Percentiles rank a stretch among this genome's conserved stretches.
phyloP scores from a whole-genome alignment of 2,329 filamentous ascomycete species.

The Epichloe sibirici region DNA sequence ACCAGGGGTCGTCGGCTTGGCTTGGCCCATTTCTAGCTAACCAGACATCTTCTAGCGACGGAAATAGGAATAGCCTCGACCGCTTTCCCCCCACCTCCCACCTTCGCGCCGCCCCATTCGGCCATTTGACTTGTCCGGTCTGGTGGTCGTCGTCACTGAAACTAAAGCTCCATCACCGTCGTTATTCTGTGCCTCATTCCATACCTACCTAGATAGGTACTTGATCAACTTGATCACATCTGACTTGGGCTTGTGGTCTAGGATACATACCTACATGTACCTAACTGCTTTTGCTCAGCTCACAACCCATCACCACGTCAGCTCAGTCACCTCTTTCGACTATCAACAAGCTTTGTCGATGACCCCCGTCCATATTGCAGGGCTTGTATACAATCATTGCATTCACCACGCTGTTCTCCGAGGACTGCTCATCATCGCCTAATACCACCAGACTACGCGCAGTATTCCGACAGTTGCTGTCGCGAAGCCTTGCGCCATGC shows the following conservation, averaged over 20 bases:
- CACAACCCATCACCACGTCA: neutral
- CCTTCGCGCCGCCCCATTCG: neutral
- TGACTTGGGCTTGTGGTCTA: no score
- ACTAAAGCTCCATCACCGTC: no score
- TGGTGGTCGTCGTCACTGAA: neutral
- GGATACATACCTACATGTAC: no score
- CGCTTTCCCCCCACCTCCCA: no score
- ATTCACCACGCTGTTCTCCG: neutral
- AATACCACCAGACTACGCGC: neutral
- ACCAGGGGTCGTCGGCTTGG: no score
- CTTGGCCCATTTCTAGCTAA: no score
- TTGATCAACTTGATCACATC: no score
- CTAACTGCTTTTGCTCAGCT: neutral
- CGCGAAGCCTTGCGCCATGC: conserved; percentile 20
- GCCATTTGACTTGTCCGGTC: neutral
- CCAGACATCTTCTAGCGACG: no score
- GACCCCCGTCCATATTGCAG: neutral
- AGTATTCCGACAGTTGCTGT: neutral
- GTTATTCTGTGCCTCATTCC: neutral
- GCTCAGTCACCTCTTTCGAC: neutral
- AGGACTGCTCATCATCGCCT: neutral
- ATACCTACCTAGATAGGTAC: neutral
- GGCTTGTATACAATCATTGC: neutral
- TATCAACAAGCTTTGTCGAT: neutral
- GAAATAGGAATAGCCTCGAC: no score